Conservation (phyloP, 1,139 yeast genomes). For the Suhomyces atakaporum region DNA sequence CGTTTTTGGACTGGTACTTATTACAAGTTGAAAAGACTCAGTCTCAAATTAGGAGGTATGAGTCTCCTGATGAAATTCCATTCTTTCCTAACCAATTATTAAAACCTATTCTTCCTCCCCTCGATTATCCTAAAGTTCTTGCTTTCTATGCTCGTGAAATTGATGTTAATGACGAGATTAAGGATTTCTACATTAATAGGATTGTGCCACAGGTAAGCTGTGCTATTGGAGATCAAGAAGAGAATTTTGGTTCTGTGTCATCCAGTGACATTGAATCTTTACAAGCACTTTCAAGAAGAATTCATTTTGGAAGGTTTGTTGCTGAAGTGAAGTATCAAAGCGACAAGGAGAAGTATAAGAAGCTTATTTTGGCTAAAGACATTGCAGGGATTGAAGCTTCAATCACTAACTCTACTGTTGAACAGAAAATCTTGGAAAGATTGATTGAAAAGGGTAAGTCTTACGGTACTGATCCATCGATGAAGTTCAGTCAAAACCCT, state of each 20-base stretch:
- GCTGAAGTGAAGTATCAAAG: constrained; percentile 88
- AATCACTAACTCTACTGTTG: constrained; percentile 87
- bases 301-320: constrained; percentile 95
- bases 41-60: constrained; percentile 84
- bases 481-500: constrained; percentile 64
- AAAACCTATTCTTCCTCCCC: constrained; percentile 73
- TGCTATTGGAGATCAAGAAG: constrained; percentile 71
- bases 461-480: constrained; percentile 86
- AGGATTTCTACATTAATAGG: constrained; percentile 62
- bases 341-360: constrained; percentile 64
- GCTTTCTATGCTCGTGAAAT: constrained; percentile 74
- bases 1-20: constrained; percentile 85
- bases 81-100: constrained; percentile 73
- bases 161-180: constrained; percentile 72
- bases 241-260: constrained; percentile 87
- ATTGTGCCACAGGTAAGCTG: constrained; percentile 78
- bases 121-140: constrained; percentile 75
- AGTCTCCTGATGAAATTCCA: constrained; percentile 95
- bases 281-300: constrained; percentile 88
- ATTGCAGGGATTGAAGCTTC: constrained; percentile 72
- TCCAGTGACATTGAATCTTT: constrained; percentile 81
- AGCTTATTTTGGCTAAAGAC: constrained; percentile 67
- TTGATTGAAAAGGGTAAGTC: constrained; percentile 76
- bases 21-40: constrained; percentile 76
- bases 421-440: constrained; percentile 77